Evolutionary conservation across 2,329 filamentous ascomycete species (phyloP).

Genomic region (Periconia sp.): DNA sequence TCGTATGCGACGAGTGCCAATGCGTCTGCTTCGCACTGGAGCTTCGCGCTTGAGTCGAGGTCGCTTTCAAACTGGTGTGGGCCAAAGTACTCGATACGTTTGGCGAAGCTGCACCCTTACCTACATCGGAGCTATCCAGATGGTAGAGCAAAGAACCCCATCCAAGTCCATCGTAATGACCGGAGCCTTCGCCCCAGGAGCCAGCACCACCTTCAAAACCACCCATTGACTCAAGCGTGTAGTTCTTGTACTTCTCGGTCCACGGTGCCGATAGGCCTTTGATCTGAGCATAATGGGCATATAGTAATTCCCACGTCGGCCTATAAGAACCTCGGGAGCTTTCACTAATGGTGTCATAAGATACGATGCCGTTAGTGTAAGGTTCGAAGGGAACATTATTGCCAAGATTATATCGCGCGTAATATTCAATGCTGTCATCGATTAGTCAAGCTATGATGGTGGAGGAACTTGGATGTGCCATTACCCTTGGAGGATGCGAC

Average conservation of each 20-base stretch:
- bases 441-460: constrained; percentile 12
- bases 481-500: constrained; percentile 47
- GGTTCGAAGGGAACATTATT: constrained; percentile 51
- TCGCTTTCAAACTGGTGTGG: too few species aligned
- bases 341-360: constrained; percentile 42
- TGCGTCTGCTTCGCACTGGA: too few species aligned
- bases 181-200: constrained; percentile 49
- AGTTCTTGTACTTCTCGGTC: constrained; percentile 29
- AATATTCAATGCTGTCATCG: constrained; percentile 42
- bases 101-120: too few species aligned
- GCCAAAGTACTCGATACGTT: too few species aligned
- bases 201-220: constrained; percentile 54
- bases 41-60: too few species aligned
- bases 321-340: constrained; percentile 40
- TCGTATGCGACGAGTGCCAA: too few species aligned
- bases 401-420: constrained; percentile 51
- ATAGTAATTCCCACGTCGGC: constrained; percentile 50
- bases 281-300: constrained; percentile 42
- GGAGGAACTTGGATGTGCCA: too few species aligned
- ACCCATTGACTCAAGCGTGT: not conserved
- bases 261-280: constrained; percentile 47
- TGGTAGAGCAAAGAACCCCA: constrained; percentile 42
- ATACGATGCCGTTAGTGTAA: constrained; percentile 49
- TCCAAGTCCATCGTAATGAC: constrained; percentile 51
- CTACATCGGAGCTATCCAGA: constrained; percentile 2